Conservation (phyloP, 1,284 basidiomycete genomes). For the Sporisorium reilianum region DNA sequence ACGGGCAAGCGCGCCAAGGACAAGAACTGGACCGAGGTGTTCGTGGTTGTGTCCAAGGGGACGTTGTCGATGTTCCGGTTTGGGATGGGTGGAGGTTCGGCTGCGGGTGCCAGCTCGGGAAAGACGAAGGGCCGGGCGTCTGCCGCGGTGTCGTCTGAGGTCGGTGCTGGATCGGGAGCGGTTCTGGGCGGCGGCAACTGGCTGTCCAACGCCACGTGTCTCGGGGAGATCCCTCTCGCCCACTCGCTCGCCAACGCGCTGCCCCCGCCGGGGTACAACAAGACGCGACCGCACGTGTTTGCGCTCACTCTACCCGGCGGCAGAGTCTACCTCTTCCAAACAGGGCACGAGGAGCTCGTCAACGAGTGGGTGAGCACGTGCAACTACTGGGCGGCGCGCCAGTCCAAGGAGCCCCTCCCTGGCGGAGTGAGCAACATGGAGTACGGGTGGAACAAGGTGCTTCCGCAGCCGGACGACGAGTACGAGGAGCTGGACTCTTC, state of each 20-base stretch:
- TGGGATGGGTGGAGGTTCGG: slow-evolving; percentile 16
- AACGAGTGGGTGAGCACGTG: slow-evolving; percentile 98
- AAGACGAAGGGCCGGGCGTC: slow-evolving; percentile 1
- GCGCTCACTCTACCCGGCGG: slow-evolving; percentile 89
- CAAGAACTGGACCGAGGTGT: slow-evolving; percentile 87
- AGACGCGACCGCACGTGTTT: slow-evolving; percentile 90
- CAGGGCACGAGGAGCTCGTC: slow-evolving; percentile 95
- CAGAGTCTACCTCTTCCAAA: slow-evolving; percentile 94
- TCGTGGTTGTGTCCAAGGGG: slow-evolving; percentile 93
- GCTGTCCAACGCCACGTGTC: slow-evolving; percentile 86
- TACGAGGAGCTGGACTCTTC: slow-evolving; percentile 72
- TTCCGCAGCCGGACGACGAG: slow-evolving; percentile 34
- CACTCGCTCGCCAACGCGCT: slow-evolving; percentile 89
- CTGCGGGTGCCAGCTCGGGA: too few relatives aligned
- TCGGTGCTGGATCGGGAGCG: background rate
- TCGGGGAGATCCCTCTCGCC: slow-evolving; percentile 83
- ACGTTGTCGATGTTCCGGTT: slow-evolving; percentile 87
- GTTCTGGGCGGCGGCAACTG: slow-evolving; percentile 95
- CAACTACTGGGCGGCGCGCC: slow-evolving; percentile 97
- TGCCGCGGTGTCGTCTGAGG: background rate
- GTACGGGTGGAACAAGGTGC: slow-evolving; percentile 91
- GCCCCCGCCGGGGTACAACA: slow-evolving; percentile 90
- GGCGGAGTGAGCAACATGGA: slow-evolving; percentile 99
- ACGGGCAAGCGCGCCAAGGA: slow-evolving; percentile 83
- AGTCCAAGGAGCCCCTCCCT: slow-evolving; percentile 89